Evolutionary conservation across 148 eudicot species (phyloP).

Genomic region (Oxyria digyna): DNA sequence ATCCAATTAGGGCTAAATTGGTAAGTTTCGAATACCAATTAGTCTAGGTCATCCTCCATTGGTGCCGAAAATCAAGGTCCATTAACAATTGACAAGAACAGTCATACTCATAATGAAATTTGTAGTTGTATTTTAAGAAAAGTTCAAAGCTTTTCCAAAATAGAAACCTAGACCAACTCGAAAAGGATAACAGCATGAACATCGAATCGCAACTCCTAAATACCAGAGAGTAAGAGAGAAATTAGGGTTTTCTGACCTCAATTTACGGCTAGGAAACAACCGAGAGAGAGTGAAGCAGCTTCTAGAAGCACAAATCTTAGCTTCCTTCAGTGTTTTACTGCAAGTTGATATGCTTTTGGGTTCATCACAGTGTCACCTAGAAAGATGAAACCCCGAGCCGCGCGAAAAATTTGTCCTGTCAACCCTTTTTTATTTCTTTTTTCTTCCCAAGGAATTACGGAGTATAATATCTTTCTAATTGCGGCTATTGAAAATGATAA

Average conservation of each 20-base stretch:
- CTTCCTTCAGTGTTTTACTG: neutral
- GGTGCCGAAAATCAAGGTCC: conserved; percentile 14
- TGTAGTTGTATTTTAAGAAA: no score
- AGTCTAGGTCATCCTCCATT: neutral
- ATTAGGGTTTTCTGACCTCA: neutral
- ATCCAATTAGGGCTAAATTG: conserved; percentile 9
- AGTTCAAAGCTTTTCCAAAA: neutral
- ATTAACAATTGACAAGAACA: neutral
- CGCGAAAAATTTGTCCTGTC: neutral
- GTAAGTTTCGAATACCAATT: neutral
- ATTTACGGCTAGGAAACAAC: neutral
- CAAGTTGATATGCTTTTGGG: neutral
- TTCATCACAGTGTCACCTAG: no score
- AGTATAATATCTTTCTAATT: no score
- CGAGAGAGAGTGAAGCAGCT: neutral
- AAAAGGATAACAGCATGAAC: no score
- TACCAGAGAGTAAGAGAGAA: no score
- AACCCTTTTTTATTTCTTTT: no score
- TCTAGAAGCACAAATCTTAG: neutral
- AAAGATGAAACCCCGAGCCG: no score
- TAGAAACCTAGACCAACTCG: no score
- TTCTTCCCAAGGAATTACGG: no score
- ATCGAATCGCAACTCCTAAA: no score
- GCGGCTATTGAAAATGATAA: no score
- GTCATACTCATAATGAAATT: neutral